Evolutionary conservation across 768 basidiomycete genomes (phyloP).

Genomic region (Psilocybe azurescens): DNA sequence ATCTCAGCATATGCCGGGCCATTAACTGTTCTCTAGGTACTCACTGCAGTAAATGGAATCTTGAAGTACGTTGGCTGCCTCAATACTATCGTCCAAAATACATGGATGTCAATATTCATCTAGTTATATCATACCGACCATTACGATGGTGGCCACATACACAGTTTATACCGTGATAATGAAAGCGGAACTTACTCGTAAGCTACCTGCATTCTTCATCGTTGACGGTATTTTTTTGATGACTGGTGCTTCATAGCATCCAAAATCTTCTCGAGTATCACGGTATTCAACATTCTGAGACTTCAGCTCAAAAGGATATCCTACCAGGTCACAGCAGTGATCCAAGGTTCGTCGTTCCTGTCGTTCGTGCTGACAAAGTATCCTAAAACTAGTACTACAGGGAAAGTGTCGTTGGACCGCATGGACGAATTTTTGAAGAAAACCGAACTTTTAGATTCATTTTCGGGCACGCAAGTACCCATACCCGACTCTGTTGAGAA

Average conservation of each 20-base stretch:
- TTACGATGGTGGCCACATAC: conserved; percentile 72
- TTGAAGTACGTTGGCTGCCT: conserved; percentile 13
- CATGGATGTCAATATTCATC: background rate
- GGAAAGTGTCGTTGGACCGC: conserved; percentile 69
- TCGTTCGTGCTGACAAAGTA: no score
- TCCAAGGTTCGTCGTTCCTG: conserved; percentile 12
- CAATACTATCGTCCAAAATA: background rate
- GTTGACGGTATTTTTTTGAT: background rate
- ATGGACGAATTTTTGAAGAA: conserved; percentile 44
- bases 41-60: conserved; percentile 15
- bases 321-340: conserved; percentile 11
- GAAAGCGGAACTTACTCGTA: conserved; percentile 31
- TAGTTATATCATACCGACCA: conserved; percentile 68
- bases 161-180: conserved; percentile 54
- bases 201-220: background rate
- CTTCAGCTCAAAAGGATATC: conserved; percentile 13
- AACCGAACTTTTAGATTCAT: conserved; percentile 54
- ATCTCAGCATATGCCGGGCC: background rate
- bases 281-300: conserved; percentile 60
- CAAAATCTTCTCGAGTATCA: conserved; percentile 58
- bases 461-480: background rate
- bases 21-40: conserved; percentile 13
- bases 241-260: conserved; percentile 40
- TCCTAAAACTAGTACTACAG: conserved; percentile 27
- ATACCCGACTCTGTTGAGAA: background rate